These are phyloP conservation scores for Rosa lucieae DNA, from an alignment of 306 rosid species.

Conservation along the genomic window DNA sequence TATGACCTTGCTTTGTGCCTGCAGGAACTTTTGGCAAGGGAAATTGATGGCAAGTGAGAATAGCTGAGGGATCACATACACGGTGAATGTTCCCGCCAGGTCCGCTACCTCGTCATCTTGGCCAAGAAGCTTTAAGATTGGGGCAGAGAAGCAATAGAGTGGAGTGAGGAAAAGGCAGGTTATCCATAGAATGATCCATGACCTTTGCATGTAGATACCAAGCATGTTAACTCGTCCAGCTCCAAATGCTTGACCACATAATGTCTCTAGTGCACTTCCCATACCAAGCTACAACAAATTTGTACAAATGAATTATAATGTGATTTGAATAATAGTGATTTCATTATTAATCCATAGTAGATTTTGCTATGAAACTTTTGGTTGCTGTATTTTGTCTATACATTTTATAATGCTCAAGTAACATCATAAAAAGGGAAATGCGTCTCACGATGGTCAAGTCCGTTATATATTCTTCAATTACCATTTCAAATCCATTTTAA, in stretches of 20 bases:
- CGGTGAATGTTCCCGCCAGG: conserved; percentile 56
- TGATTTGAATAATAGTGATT: neutral
- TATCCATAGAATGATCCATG: conserved; percentile 60
- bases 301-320: neutral
- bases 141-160: conserved; percentile 63
- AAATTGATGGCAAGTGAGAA: conserved; percentile 67
- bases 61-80: conserved; percentile 61
- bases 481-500: too few relatives aligned
- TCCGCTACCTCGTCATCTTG: conserved; percentile 72
- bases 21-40: conserved; percentile 87
- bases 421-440: too few relatives aligned
- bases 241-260: conserved; percentile 92
- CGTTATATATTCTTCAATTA: too few relatives aligned
- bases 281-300: conserved; percentile 55
- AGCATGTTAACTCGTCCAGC: conserved; percentile 79
- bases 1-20: conserved; percentile 75
- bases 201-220: conserved; percentile 89
- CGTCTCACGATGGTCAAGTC: too few relatives aligned
- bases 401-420: neutral
- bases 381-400: neutral
- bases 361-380: neutral
- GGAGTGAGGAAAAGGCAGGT: conserved; percentile 60
- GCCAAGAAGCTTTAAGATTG: conserved; percentile 66
- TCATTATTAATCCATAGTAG: neutral
- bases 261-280: conserved; percentile 92